Evolutionary conservation across 1,284 basidiomycete genomes (phyloP), one percentile per base, ranked within the genome.

Genomic region (Xanthoconium separans): DNA sequence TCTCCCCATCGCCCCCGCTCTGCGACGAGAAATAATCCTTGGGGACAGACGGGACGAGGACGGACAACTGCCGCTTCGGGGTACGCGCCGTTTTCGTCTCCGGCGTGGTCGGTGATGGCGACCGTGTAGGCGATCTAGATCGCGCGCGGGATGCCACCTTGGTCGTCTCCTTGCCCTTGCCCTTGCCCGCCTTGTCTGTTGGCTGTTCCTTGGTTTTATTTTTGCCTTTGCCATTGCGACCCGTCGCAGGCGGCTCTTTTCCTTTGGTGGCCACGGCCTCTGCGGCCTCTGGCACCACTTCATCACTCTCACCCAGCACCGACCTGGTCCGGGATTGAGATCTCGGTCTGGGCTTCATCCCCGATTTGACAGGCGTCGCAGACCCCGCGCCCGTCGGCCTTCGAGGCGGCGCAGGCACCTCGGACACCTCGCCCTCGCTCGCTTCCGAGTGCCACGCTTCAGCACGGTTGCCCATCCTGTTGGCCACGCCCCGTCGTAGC

Each of bases 1-100:
- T 40, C 10, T 43, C 43, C 3, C 11, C 7, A 1, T 16, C 12
- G 6, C 18, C 42, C 18, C 12, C 15, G 18, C 53, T 44, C 29
- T 54, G 61, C 6, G 68, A 61, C 6, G 63, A 63, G 29, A 71
- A 62, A 20, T 70, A 68, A 2, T 69, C 63, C 36, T 56, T 50
- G 11, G 68, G 57, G 0, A 70, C 34, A 4, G 63, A 33, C 11
- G 66, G 66, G 13, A 71, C 46, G 1, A 70, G n/a, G 16, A 71
- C 68, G 5, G 66, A 69, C 2, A 70, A 33, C n/a, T 50, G 55
- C 18, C 58, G 63, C 36, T 66, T 70, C 1, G 42, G 50, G 4
- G 42, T 47, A 16, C 37, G 54, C 4, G 43, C 3, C 0, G 16
- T 52, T 45, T 56, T 60, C 6, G 20, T n/a, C n/a, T n/a, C 43